Percentiles rank a stretch among this genome's conserved stretches.
Evolutionary conservation across 2,329 filamentous ascomycete genomes (phyloP).

Genomic region (Ophiostoma pallidulum): DNA sequence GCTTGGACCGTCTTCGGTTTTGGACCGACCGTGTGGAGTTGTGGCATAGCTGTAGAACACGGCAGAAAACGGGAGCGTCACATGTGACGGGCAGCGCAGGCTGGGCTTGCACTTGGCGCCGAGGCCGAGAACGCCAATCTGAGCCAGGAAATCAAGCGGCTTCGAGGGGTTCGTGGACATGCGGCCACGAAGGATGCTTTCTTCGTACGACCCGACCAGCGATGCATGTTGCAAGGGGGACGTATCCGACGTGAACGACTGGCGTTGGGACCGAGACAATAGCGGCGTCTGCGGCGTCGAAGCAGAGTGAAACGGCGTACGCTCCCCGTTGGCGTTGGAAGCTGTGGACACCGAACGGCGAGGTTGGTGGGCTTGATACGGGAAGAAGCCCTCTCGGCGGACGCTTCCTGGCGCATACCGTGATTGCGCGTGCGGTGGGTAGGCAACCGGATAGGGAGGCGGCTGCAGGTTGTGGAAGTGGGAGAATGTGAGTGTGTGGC

Average conservation of each 20-base stretch:
- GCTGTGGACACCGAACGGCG: slow-evolving; percentile 62
- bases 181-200: slow-evolving; percentile 85
- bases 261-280: slow-evolving; percentile 47
- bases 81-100: slow-evolving; percentile 78
- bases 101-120: slow-evolving; percentile 74
- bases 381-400: slow-evolving; percentile 49
- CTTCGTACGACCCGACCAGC: slow-evolving; percentile 96
- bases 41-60: slow-evolving; percentile 91
- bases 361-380: slow-evolving; percentile 71
- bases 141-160: slow-evolving; percentile 83
- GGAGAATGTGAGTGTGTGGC: slow-evolving; percentile 65
- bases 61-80: slow-evolving; percentile 82
- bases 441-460: slow-evolving; percentile 21
- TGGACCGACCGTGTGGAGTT: slow-evolving; percentile 52
- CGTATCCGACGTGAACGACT: slow-evolving; percentile 63
- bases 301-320: slow-evolving; percentile 21
- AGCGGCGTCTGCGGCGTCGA: slow-evolving; percentile 35
- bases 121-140: slow-evolving; percentile 86
- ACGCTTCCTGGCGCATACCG: slow-evolving; percentile 31
- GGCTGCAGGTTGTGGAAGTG: slow-evolving; percentile 25
- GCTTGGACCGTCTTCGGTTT: slow-evolving; percentile 75
- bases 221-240: slow-evolving; percentile 80
- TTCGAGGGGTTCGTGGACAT: slow-evolving; percentile 97
- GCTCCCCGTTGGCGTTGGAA: slow-evolving; percentile 27
- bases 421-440: slow-evolving; percentile 13